These are phyloP conservation scores for Pelargonium nanum DNA, from an alignment of 345 rosid species.

Conservation along the genomic window DNA sequence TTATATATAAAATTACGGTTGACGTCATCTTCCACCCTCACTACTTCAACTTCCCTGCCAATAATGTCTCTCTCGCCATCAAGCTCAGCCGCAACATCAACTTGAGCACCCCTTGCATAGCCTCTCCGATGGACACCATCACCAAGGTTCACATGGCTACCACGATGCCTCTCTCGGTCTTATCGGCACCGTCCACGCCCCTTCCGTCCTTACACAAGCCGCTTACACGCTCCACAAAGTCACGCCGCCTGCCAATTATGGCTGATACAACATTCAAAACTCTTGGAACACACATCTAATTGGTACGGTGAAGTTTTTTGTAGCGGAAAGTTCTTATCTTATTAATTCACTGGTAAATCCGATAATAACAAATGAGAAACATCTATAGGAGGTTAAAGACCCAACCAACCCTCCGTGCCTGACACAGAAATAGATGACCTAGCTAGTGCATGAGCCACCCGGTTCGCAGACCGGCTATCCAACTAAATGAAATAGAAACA, in stretches of 20 bases:
- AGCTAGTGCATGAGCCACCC: no score
- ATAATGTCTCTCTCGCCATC: constrained; percentile 66
- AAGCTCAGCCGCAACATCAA: constrained; percentile 53
- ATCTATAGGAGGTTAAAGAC: no score
- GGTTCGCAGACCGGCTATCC: no score
- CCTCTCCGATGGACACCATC: constrained; percentile 97
- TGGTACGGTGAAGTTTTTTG: no score
- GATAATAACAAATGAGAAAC: no score
- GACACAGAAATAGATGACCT: no score
- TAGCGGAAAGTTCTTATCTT: no score
- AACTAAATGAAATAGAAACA: no score
- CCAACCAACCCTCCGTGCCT: no score
- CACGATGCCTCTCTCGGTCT: constrained; percentile 74
- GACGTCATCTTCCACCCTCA: constrained; percentile 88
- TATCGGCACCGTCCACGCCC: constrained; percentile 65
- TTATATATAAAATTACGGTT: no score
- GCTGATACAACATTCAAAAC: constrained; percentile 36
- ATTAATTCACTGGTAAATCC: no score
- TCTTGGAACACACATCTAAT: constrained; percentile 11
- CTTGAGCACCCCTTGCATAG: constrained; percentile 72
- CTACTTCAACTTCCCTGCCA: constrained; percentile 79
- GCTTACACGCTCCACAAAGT: constrained; percentile 49
- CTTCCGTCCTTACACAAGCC: constrained; percentile 55
- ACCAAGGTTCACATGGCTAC: constrained; percentile 83
- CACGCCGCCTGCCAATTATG: constrained; percentile 52